Base-by-base conservation (phyloP, 345 rosid species). In the Clarkia xantiana region DNA sequence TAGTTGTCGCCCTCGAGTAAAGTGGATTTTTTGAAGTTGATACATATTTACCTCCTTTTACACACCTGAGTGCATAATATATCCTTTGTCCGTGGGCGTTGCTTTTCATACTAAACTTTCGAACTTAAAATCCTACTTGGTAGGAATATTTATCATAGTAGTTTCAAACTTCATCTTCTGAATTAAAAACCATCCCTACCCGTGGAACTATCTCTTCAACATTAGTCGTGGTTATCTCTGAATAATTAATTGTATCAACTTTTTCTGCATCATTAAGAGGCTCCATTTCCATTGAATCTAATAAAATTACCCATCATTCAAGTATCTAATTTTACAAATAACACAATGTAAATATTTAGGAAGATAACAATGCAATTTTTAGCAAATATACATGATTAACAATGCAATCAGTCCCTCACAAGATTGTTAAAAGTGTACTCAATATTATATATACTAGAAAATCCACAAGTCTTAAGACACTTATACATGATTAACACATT, bases 101-200 rank as follows among this genome's bases (percentile, higher is more conserved):
- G 43, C 22, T 6, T 23, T 45, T 49, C 10, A 55, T 36, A 42
- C 66, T 62, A n/a, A 56, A 40, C 43, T 51, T 54, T 40, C 53
- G 56, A n/a, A 49, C 38, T 51, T 50, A 49, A 54, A 62, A 62
- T 17, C 66, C 66, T 43, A 29, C 10, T 40, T n/a, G 18, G 42
- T 49, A 25, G 60, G 51, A 25, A 54, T 48, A n/a, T 36, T 12
- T 55, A 0, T 1, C 45, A 46, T 49, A 13, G 55, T 48, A 54
- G 45, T 25, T 12, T n/a, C 42, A 53, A 14, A 56, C 44, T 17
- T 55, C 66, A 0, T 60, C 58, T 22, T 60, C 47, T 11, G 64
- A 44, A 36, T 43, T 16, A 48, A 53, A 60, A 22, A 40, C 15
- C 54, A 60, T 53, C 47, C 64, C 64, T 39, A 45, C 51, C 2